phyloP scores from a whole-genome alignment of 768 basidiomycete species.

The Obba rivulosa region DNA sequence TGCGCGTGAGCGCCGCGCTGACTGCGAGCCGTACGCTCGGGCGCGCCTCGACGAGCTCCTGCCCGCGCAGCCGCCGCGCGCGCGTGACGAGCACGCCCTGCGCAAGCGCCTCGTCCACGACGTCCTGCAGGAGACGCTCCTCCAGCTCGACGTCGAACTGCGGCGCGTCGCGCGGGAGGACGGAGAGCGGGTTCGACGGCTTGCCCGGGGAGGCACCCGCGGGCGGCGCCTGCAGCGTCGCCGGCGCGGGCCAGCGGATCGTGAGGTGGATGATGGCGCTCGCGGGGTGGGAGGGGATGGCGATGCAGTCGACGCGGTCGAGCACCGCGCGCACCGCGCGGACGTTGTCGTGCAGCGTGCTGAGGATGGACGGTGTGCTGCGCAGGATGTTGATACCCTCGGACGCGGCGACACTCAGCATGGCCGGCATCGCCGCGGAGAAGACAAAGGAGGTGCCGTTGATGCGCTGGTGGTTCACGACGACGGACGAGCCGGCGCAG shows the following conservation, averaged over 20 bases:
- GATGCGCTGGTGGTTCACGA: slow-evolving; percentile 94
- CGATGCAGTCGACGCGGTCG: slow-evolving; percentile 77
- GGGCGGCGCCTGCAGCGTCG: slow-evolving; percentile 20
- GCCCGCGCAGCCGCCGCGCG: slow-evolving; percentile 74
- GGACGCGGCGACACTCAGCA: slow-evolving; percentile 83
- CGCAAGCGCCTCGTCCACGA: slow-evolving; percentile 80
- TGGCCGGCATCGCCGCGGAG: slow-evolving; percentile 89
- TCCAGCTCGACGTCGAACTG: slow-evolving; percentile 58
- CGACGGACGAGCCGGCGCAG: slow-evolving; percentile 81
- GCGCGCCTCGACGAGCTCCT: slow-evolving; percentile 76
- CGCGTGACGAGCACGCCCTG: slow-evolving; percentile 86
- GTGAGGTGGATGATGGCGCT: slow-evolving; percentile 88
- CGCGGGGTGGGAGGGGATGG: slow-evolving; percentile 78
- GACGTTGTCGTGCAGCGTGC: slow-evolving; percentile 76
- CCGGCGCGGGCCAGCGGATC: slow-evolving; percentile 36
- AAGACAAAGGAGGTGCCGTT: slow-evolving; percentile 95
- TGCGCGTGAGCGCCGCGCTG: slow-evolving; percentile 72
- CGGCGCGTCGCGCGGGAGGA: slow-evolving; percentile 39
- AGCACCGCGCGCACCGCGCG: slow-evolving; percentile 73
- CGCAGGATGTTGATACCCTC: slow-evolving; percentile 80
- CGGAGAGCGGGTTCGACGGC: slow-evolving; percentile 44
- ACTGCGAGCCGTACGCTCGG: slow-evolving; percentile 86
- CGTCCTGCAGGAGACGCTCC: slow-evolving; percentile 81
- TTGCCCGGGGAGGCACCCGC: slow-evolving; percentile 22
- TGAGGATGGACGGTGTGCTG: slow-evolving; percentile 69